Evolutionary conservation across 2,329 filamentous ascomycete species (phyloP).

Genomic region (Beauveria scarabaeidicola): DNA sequence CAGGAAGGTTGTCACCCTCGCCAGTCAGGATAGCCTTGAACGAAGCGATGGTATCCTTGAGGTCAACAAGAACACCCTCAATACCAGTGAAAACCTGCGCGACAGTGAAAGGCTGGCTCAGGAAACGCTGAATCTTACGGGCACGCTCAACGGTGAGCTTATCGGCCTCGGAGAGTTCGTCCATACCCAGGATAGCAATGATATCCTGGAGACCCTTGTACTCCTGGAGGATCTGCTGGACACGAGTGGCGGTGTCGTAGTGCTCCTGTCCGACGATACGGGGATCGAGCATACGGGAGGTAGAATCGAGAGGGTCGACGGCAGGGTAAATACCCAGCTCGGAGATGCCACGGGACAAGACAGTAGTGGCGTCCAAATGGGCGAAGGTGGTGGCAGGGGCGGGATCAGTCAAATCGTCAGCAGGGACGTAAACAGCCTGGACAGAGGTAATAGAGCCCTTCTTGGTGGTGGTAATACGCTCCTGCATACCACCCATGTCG

Average conservation of each 20-base stretch:
- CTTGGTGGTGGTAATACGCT: constrained; percentile 98
- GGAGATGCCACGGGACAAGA: constrained; percentile 99
- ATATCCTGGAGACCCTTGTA: constrained; percentile 99
- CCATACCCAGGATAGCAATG: constrained; percentile 99
- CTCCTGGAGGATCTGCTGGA: constrained; percentile 99
- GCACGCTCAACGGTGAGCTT: constrained; percentile 99
- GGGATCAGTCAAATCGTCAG: constrained; percentile 99
- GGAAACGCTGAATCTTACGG: constrained; percentile 99
- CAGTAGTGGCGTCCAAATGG: constrained; percentile 99
- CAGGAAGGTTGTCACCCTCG: constrained; percentile 91
- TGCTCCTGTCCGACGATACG: constrained; percentile 97
- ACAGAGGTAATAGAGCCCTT: constrained; percentile 99
- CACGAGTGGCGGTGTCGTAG: constrained; percentile 87
- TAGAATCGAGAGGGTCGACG: constrained; percentile 98
- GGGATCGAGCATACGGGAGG: constrained; percentile 98
- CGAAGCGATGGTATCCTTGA: constrained; percentile 95
- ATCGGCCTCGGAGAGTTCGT: constrained; percentile 97
- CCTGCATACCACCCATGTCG: constrained; percentile 99
- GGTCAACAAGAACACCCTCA: constrained; percentile 91
- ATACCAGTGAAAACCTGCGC: constrained; percentile 80
- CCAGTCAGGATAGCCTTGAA: constrained; percentile 97
- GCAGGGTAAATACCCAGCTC: constrained; percentile 99
- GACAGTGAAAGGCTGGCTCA: constrained; percentile 97
- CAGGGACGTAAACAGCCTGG: constrained; percentile 99
- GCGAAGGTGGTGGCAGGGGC: constrained; percentile 98